These are phyloP conservation scores for Colletotrichum sp. DNA, from an alignment of 2,329 filamentous ascomycete species.

Conservation along the genomic window DNA sequence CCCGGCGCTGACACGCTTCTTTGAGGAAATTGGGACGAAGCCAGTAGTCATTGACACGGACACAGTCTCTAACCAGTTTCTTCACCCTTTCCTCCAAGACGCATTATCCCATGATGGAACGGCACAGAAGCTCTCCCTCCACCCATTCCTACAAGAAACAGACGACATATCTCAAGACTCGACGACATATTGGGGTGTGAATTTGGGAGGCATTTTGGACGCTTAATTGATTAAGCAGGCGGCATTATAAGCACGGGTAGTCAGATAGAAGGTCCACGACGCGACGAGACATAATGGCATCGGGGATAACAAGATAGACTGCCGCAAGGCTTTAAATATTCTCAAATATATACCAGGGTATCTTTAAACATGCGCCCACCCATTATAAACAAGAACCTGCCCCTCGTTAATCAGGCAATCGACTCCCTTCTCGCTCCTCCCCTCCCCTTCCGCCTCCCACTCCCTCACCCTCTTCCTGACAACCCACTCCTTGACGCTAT, in stretches of 20 bases:
- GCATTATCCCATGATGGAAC: neutral
- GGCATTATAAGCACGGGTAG: neutral
- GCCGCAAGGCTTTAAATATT: neutral
- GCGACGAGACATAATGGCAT: neutral
- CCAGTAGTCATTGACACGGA: neutral
- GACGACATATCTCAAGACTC: neutral
- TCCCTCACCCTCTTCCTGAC: slow-evolving; percentile 41
- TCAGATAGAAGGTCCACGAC: neutral
- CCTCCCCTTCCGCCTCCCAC: slow-evolving; percentile 40
- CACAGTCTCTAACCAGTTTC: too few species aligned
- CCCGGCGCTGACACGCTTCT: neutral
- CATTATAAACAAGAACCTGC: slow-evolving; percentile 62
- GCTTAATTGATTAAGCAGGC: neutral
- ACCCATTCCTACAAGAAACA: neutral
- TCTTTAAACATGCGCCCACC: slow-evolving; percentile 61
- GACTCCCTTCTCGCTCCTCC: slow-evolving; percentile 47
- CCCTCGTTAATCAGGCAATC: slow-evolving; percentile 66
- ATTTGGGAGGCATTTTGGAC: neutral
- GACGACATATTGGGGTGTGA: neutral
- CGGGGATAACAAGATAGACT: neutral
- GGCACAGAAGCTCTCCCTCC: neutral
- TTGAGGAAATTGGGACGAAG: neutral
- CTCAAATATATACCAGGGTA: neutral
- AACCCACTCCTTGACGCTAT: slow-evolving; percentile 29
- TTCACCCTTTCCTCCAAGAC: neutral